Base-by-base conservation (phyloP, 352 stramenopile species). In the Aphanomyces cochlioides region DNA sequence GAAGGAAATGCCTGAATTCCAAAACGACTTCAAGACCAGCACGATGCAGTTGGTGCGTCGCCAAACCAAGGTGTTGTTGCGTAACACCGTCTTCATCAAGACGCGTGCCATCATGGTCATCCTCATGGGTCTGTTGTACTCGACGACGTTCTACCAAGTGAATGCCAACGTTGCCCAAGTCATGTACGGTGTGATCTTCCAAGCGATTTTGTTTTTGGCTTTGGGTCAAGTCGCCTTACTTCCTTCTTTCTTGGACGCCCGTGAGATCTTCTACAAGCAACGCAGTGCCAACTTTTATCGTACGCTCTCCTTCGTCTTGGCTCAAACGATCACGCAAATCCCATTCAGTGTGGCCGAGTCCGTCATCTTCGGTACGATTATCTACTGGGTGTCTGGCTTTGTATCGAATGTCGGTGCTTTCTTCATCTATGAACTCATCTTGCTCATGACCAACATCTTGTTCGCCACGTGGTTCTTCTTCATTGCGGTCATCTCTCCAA, bases 241-340 rank as follows among this genome's bases (percentile, higher is more conserved):
- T 7, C 77, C 86, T 3, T 73, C 81, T 39, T 81, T 92, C 61
- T 73, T 83, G 28, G 68, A 77, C 76, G 50, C 86, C 47, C 82
- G 89, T 17, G 58, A 72, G 12, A 85, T 88, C 43, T 90, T 80
- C 73, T 87, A 88, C 74, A 88, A 86, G 54, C 70, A 88, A 75
- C 69, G 75, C 69, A 34, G 89, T 81, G 74, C 81, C n/a, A 95
- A 95, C 69, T 95, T 95, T 72, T 96, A 87, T 54, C 82, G 81
- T 10, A 81, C 87, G 5, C 84, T 79, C 17, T 80, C 80, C 47
- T 95, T 88, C 68, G 78, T 93, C 28, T 43, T 95, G 17, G 84
- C 76, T 2, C 74, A 66, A 3, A 72, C 64, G 13, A 58, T 54
- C 7, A 75, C 75, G 47, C 74, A 80, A 47, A 3, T 83, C 7